These are phyloP conservation scores for Candida ponderosae DNA, from an alignment of 805 yeast genomes.

Conservation along the genomic window DNA sequence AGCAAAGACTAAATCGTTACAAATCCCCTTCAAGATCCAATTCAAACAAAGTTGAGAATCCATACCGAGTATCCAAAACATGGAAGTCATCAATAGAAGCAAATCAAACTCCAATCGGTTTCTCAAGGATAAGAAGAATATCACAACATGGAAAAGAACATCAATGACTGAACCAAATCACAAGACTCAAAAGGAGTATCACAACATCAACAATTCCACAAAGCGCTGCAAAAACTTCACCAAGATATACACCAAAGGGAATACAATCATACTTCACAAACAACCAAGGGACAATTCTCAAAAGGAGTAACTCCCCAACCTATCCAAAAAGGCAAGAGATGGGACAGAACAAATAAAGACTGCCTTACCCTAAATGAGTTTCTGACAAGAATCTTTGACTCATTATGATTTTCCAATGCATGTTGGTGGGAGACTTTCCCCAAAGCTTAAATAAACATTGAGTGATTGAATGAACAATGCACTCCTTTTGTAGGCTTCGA, in stretches of 20 bases:
- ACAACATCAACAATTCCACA: neutral
- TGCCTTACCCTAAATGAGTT: constrained; percentile 26
- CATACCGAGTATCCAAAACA: too few relatives aligned
- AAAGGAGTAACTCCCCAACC: too few relatives aligned
- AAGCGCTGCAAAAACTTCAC: neutral
- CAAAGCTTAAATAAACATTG: constrained; percentile 52
- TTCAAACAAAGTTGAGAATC: neutral
- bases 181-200: constrained; percentile 20
- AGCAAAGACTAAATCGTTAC: constrained; percentile 5
- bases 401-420: constrained; percentile 55
- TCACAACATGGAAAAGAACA: constrained; percentile 1
- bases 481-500: constrained; percentile 66
- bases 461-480: too few relatives aligned
- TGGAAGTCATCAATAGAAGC: too few relatives aligned
- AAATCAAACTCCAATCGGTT: too few relatives aligned
- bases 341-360: too few relatives aligned
- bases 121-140: constrained; percentile 5
- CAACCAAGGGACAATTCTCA: too few relatives aligned
- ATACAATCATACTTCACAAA: too few relatives aligned
- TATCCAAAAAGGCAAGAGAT: too few relatives aligned
- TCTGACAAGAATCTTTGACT: constrained; percentile 26
- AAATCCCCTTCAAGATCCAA: too few relatives aligned
- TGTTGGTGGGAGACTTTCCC: constrained; percentile 85
- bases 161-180: neutral
- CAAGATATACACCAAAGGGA: too few relatives aligned